Conservation (phyloP, 805 yeast genomes). For the Komagataella phaffii region DNA sequence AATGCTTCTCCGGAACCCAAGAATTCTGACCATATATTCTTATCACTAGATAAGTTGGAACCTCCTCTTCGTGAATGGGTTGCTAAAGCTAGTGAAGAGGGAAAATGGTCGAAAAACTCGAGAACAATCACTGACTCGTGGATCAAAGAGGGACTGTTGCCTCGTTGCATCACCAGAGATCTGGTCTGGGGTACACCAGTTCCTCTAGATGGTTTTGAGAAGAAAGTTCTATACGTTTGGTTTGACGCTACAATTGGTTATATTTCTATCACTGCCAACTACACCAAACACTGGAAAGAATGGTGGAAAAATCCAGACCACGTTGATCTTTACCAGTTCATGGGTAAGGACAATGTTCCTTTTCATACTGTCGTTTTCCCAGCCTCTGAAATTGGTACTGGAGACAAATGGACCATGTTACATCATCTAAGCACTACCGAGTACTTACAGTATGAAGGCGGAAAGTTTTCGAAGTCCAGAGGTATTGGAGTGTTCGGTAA, state of each 20-base stretch:
- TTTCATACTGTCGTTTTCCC: slow-evolving; percentile 99
- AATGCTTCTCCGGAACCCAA: slow-evolving; percentile 67
- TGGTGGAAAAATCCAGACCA: slow-evolving; percentile 97
- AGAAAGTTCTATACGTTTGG: slow-evolving; percentile 96
- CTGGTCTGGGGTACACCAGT: slow-evolving; percentile 98
- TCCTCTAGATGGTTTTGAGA: slow-evolving; percentile 73
- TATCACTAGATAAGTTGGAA: slow-evolving; percentile 76
- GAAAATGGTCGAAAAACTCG: slow-evolving; percentile 88
- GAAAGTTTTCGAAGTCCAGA: slow-evolving; percentile 96
- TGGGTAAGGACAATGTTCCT: slow-evolving; percentile 99
- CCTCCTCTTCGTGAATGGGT: slow-evolving; percentile 65
- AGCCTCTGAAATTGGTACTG: slow-evolving; percentile 78
- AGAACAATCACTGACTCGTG: slow-evolving; percentile 82
- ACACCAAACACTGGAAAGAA: slow-evolving; percentile 63
- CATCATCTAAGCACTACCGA: slow-evolving; percentile 91
- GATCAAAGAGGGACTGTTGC: slow-evolving; percentile 85
- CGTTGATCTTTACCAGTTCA: slow-evolving; percentile 84
- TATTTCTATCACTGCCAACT: slow-evolving; percentile 90
- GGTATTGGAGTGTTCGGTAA: slow-evolving; percentile 97
- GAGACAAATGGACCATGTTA: slow-evolving; percentile 79
- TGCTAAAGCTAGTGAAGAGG: slow-evolving; percentile 48
- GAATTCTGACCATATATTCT: slow-evolving; percentile 75
- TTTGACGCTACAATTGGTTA: slow-evolving; percentile 98
- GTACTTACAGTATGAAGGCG: slow-evolving; percentile 94
- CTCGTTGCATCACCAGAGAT: slow-evolving; percentile 96